Evolutionary conservation across 2,329 filamentous ascomycete genomes (phyloP).

Genomic region (Didymellaceae sp.): DNA sequence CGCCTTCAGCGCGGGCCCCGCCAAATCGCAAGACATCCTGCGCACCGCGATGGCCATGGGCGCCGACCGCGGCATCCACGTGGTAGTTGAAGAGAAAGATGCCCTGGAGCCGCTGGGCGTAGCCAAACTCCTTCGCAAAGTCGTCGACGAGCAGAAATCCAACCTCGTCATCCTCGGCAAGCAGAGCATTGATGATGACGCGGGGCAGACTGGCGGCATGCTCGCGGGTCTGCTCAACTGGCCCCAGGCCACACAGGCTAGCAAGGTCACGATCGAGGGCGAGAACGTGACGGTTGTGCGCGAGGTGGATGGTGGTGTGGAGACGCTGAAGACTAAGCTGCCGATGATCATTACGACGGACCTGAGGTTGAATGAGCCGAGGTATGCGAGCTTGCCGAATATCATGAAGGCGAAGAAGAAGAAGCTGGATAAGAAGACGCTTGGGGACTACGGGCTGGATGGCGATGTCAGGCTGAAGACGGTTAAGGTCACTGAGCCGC

Average conservation of each 20-base stretch:
- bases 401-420: conserved; percentile 99
- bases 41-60: conserved; percentile 99
- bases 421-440: conserved; percentile 88
- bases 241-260: conserved; percentile 94
- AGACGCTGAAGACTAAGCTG: conserved; percentile 84
- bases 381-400: conserved; percentile 94
- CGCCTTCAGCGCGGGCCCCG: conserved; percentile 83
- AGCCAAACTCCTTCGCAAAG: conserved; percentile 82
- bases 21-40: conserved; percentile 86
- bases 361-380: conserved; percentile 89
- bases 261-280: conserved; percentile 77
- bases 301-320: conserved; percentile 94
- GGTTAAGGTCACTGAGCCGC: conserved; percentile 87
- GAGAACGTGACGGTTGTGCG: conserved; percentile 78
- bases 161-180: conserved; percentile 96
- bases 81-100: conserved; percentile 65
- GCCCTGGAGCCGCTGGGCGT: conserved; percentile 89
- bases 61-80: conserved; percentile 88
- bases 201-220: conserved; percentile 97
- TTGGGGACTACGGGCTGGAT: conserved; percentile 78
- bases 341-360: conserved; percentile 96
- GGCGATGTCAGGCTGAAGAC: conserved; percentile 81
- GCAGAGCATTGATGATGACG: conserved; percentile 97
- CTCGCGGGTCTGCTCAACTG: conserved; percentile 89
- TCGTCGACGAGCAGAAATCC: conserved; percentile 82